Evolutionary conservation across 352 stramenopile genomes (phyloP), one percentile per base, ranked within the genome.

Genomic region (Blastocystis sp.): DNA sequence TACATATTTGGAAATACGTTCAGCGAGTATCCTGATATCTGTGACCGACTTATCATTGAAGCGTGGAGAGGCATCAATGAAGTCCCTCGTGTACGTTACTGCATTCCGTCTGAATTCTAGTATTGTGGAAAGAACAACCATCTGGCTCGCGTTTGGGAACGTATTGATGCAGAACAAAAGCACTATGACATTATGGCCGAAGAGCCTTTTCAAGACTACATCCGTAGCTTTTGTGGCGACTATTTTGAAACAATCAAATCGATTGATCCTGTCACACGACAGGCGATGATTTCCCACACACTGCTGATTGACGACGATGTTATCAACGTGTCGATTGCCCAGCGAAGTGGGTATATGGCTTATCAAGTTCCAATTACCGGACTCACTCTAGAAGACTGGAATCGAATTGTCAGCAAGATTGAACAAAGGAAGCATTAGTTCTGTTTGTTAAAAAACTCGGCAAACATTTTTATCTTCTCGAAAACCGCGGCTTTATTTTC

Each of bases 1-100:
- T 85, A 85, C 26, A 85, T 85, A 24, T 68, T 85, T 30, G 73
- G 73, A 34, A 85, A 85, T 37, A 85, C 73, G 45, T 85, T 85
- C 16, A 53, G 63, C 56, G 26, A 56, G n/a, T 85, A 85, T 43
- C 73, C 73, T 5, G 47, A 85, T 66, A 85, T 85, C 5, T 85
- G 73, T 24, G 53, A 85, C 47, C 73, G 63, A n/a, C 55, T 85
- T 20, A 50, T 85, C n/a, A 85, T 85, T 41, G 73, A 85, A 85
- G 73, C 73, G 6, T 85, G 73, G 73, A 65, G 73, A 43, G 73
- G 73, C 0, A 68, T 26, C 26, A 2, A 24, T 34, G 47, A 85
- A 20, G 73, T 53, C 16, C 43, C 63, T 69, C 47, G 47, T 9
- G 73, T 85, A 66, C 4, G 0, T 50, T 7, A 0, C 26, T 54